Evolutionary conservation across 2,329 filamentous ascomycete genomes (phyloP).

Genomic region (Microascus cirrosus): DNA sequence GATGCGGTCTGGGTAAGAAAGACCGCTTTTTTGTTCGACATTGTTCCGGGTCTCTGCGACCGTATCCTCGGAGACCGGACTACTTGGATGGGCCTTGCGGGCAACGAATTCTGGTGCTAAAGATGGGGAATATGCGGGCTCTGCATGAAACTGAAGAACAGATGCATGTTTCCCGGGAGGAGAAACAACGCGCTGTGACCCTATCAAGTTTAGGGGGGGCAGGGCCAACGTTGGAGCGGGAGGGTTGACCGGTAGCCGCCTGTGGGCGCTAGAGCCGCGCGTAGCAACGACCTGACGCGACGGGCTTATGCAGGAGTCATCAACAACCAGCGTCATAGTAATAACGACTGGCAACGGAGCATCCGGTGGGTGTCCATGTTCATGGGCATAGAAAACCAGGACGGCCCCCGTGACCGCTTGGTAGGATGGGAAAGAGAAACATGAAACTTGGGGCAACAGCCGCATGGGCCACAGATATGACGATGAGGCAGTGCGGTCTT

Average conservation of each 20-base stretch:
- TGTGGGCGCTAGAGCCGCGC: not conserved
- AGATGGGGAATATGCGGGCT: not conserved
- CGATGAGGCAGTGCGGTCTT: slow-evolving; percentile 4
- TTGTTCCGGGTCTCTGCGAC: not conserved
- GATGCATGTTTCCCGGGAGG: not conserved
- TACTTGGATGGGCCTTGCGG: not conserved
- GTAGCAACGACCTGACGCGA: not conserved
- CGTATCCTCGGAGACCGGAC: not conserved
- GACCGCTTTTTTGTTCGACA: not conserved
- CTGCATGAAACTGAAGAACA: not conserved
- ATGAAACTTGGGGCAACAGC: not conserved
- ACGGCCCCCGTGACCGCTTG: not conserved
- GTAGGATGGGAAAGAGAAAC: not conserved
- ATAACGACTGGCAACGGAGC: not conserved
- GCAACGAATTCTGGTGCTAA: not conserved
- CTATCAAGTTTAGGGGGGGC: not conserved
- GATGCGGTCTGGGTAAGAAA: not conserved
- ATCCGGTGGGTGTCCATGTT: not conserved
- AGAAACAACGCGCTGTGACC: slow-evolving; percentile 5
- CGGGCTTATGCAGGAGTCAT: not conserved
- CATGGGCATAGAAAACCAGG: not conserved
- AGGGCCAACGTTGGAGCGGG: not conserved
- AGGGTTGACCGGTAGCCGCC: not conserved
- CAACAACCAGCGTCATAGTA: not conserved
- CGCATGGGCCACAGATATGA: not conserved